Percentiles rank a stretch among this genome's conserved stretches.
These are phyloP conservation scores for Pistacia vera DNA, from an alignment of 345 rosid genomes.

Conservation along the genomic window DNA sequence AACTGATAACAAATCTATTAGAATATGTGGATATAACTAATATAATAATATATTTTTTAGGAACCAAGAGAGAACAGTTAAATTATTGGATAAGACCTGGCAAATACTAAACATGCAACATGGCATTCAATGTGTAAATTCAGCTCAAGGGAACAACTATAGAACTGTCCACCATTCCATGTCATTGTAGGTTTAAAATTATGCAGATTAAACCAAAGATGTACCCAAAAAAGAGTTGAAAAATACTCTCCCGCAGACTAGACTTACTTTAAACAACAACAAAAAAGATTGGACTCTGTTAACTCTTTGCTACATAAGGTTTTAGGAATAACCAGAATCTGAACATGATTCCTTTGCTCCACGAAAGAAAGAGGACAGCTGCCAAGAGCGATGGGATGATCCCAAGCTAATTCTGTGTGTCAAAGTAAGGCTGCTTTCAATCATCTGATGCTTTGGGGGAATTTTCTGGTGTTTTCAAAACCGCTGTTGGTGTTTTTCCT, in stretches of 20 bases:
- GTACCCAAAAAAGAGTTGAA: slow-evolving; percentile 15
- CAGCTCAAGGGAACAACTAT: slow-evolving; percentile 22
- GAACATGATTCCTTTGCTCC: slow-evolving; percentile 13
- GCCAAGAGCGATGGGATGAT: neutral
- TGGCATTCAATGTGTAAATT: slow-evolving; percentile 18
- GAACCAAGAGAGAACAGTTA: neutral
- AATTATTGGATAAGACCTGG: neutral
- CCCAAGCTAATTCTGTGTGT: neutral
- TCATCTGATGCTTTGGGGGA: slow-evolving; percentile 64
- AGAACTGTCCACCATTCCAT: slow-evolving; percentile 22
- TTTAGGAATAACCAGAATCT: slow-evolving; percentile 14
- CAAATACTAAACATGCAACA: slow-evolving; percentile 3
- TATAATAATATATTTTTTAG: neutral
- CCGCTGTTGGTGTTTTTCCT: slow-evolving; percentile 37
- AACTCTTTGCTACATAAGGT: slow-evolving; percentile 36
- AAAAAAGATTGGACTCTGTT: slow-evolving; percentile 22
- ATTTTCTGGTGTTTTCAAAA: slow-evolving; percentile 82
- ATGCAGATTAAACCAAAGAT: slow-evolving; percentile 18
- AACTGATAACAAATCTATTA: neutral
- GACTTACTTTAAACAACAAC: slow-evolving; percentile 20
- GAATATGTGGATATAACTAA: neutral
- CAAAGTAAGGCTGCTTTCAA: slow-evolving; percentile 24
- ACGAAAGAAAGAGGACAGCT: slow-evolving; percentile 2
- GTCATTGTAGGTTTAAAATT: slow-evolving; percentile 23
- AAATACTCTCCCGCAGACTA: slow-evolving; percentile 30